Conservation (phyloP, 495 filamentous ascomycete species). For the Hapsidospora chrysogenum region DNA sequence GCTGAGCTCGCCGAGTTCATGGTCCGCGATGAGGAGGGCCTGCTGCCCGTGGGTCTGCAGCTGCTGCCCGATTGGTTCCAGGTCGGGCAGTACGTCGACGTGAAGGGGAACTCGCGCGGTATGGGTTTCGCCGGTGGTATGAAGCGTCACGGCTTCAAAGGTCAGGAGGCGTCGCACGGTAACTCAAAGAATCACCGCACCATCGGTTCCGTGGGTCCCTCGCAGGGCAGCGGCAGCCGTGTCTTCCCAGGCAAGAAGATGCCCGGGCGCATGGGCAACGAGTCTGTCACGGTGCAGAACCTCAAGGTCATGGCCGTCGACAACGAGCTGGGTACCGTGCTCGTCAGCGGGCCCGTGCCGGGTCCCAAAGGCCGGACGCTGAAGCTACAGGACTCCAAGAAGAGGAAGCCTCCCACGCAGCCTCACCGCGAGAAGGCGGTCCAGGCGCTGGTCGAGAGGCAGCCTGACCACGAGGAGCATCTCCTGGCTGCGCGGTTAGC, state of each 20-base stretch:
- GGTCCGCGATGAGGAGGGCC: conserved; percentile 56
- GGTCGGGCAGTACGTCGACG: conserved; percentile 81
- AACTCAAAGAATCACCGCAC: conserved; percentile 81
- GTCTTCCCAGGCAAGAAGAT: conserved; percentile 95
- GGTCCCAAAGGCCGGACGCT: conserved; percentile 75
- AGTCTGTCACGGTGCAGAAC: conserved; percentile 77
- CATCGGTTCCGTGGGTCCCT: conserved; percentile 72
- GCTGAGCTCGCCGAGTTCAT: conserved; percentile 69
- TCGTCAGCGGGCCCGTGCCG: conserved; percentile 69
- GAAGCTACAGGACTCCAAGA: conserved; percentile 77
- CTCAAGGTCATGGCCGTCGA: conserved; percentile 78
- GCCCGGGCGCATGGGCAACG: conserved; percentile 84
- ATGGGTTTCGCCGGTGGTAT: conserved; percentile 91
- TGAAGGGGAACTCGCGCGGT: conserved; percentile 57
- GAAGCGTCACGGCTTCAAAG: conserved; percentile 79
- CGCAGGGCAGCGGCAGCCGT: conserved; percentile 80
- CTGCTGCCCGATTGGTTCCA: conserved; percentile 76
- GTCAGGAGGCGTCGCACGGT: conserved; percentile 87
- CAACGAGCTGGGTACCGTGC: conserved; percentile 65
- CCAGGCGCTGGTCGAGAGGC: conserved; percentile 15
- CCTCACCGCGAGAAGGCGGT: conserved; percentile 17
- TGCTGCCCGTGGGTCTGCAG: conserved; percentile 53
- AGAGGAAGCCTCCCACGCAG: conserved; percentile 65
- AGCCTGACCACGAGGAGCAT: conserved; percentile 16
- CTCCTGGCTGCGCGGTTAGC: conserved; percentile 19